Evolutionary conservation across 208 protist genomes (phyloP).

Genomic region (Crithidia expoeki): DNA sequence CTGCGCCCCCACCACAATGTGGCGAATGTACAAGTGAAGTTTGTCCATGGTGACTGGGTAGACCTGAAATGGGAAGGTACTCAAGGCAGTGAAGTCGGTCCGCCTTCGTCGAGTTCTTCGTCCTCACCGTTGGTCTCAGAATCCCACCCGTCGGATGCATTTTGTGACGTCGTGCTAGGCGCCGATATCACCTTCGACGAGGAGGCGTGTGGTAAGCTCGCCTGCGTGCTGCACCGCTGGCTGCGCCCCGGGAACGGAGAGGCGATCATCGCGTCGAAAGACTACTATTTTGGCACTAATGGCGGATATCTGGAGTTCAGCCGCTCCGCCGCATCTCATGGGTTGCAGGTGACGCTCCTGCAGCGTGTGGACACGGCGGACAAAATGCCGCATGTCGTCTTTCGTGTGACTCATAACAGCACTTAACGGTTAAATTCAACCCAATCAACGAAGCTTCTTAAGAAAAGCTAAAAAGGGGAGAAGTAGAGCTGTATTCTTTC

Average conservation of each 20-base stretch:
- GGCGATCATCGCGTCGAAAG: conserved; percentile 84
- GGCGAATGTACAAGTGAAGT: conserved; percentile 38
- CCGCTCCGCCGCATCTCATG: conserved; percentile 28
- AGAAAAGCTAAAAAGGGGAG: too few relatives aligned
- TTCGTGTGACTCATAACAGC: conserved; percentile 39
- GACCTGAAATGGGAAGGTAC: conserved; percentile 41
- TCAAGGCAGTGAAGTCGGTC: background rate
- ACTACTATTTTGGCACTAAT: conserved; percentile 91
- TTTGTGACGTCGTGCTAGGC: conserved; percentile 70
- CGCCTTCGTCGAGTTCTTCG: background rate
- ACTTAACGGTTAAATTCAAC: background rate
- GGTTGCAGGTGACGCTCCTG: conserved; percentile 48
- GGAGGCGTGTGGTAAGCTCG: conserved; percentile 77
- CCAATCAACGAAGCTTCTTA: too few relatives aligned
- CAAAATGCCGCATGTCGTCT: conserved; percentile 71
- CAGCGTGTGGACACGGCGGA: conserved; percentile 49
- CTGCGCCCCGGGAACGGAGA: conserved; percentile 46
- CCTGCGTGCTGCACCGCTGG: conserved; percentile 62
- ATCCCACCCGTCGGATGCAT: background rate
- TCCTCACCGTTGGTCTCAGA: background rate
- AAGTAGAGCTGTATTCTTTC: too few relatives aligned
- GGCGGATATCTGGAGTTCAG: conserved; percentile 74
- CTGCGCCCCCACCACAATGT: background rate
- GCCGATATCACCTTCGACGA: conserved; percentile 90
- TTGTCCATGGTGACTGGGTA: conserved; percentile 83